Conservation (phyloP, 345 rosid species). For the Brassica nigra region DNA sequence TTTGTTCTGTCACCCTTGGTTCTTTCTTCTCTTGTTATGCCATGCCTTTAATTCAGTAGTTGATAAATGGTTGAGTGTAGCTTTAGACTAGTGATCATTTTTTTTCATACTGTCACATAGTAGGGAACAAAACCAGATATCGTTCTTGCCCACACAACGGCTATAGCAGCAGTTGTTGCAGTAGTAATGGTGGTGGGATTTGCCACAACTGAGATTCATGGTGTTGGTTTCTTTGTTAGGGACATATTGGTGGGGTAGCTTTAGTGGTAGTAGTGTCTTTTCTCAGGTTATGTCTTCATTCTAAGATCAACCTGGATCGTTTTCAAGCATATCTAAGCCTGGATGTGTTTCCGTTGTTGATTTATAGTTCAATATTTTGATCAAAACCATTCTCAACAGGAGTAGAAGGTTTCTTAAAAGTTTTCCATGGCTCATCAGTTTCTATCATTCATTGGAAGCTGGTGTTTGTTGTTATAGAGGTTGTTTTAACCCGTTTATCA, state of each 20-base stretch:
- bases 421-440: constrained; percentile 9
- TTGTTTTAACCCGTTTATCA: neutral
- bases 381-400: constrained; percentile 17
- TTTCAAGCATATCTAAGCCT: constrained; percentile 12
- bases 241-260: constrained; percentile 77
- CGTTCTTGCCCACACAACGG: constrained; percentile 75
- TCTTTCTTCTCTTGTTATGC: constrained; percentile 15
- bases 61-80: constrained; percentile 37
- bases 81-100: constrained; percentile 41
- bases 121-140: constrained; percentile 86
- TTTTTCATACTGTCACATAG: constrained; percentile 68
- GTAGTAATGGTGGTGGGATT: constrained; percentile 70
- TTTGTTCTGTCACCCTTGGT: constrained; percentile 14
- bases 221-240: constrained; percentile 74
- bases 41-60: constrained; percentile 32
- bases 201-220: constrained; percentile 69
- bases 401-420: constrained; percentile 2
- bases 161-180: constrained; percentile 73
- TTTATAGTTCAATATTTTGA: neutral
- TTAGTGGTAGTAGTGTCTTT: constrained; percentile 70
- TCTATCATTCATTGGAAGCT: neutral
- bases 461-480: neutral
- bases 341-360: neutral
- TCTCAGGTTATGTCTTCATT: constrained; percentile 41
- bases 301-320: constrained; percentile 23